Base-by-base conservation (phyloP, 2,329 filamentous ascomycete species). In the Ophiostoma himal-ulmi region DNA sequence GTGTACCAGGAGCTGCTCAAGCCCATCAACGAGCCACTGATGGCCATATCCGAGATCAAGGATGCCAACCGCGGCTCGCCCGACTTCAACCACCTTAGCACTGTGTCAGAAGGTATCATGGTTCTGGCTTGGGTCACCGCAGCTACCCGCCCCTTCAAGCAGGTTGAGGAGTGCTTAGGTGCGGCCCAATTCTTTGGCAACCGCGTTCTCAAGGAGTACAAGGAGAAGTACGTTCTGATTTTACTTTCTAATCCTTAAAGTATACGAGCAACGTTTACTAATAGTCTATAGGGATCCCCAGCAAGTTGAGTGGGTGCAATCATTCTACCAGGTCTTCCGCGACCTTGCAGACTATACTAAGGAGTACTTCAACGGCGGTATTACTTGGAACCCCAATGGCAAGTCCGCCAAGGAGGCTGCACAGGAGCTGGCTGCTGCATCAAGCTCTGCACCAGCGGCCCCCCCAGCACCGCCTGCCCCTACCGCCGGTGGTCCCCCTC, bases 111-210 rank as follows among this genome's bases (percentile, higher is more conserved):
- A 77, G 94, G 94, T 74, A 94, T 97, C 74, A 90, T 92, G 77
- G 89, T 93, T 54, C 83, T 99, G 71, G 92, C 91, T 44, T 99
- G 95, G 95, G 91, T 98, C 71, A 91, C 90, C 0, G 87, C 95
- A 67, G 91, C 96, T 69, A 85, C 83, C 73, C 93, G 93, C 78
- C 95, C 95, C 1, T 89, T 87, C 74, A 94, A 95, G 77, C 92
- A 94, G 76, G 91, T 98, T 66, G 89, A 89, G 66, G 94, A 97
- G 75, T 90, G 90, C 71, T 84, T 96, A 26, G 89, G 90, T 39
- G 90, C 93, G 68, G 92, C 94, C 57, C 91, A 98, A 78, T 96
- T 96, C 82, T 97, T 92, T 76, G 95, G 95, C 44, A 98, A 99
- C 82, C 89, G 94, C 75, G 92, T 99, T 52, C 82, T 98, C 75